phyloP scores from a whole-genome alignment of 169 alveolate species.

The Prorocentrum cordatum region DNA sequence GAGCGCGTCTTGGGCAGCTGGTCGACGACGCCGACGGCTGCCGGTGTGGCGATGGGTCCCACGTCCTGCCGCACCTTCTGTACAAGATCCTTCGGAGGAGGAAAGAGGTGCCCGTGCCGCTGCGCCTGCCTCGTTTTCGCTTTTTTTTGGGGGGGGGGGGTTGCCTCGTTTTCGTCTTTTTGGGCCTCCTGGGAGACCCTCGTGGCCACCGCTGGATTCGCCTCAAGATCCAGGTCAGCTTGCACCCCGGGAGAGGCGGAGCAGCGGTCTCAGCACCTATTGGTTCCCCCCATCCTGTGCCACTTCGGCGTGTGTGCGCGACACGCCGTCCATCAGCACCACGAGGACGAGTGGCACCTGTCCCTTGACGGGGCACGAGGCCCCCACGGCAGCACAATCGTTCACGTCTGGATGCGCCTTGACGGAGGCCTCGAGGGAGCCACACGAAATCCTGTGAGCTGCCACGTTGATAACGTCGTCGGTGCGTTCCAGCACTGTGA shows the following conservation, averaged over 20 bases:
- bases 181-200: too few relatives aligned
- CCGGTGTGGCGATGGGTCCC: constrained; percentile 31
- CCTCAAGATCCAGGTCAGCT: background rate
- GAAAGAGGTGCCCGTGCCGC: too few relatives aligned
- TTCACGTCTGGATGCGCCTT: constrained; percentile 28
- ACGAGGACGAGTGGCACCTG: constrained; percentile 37
- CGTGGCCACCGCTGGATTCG: constrained; percentile 3
- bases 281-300: background rate
- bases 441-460: constrained; percentile 32
- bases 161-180: too few relatives aligned
- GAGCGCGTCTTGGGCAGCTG: constrained; percentile 36
- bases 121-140: too few relatives aligned
- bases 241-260: background rate
- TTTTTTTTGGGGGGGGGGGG: too few relatives aligned
- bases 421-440: constrained; percentile 30
- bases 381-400: constrained; percentile 39
- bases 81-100: too few relatives aligned
- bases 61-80: constrained; percentile 39
- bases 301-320: background rate
- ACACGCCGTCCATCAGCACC: constrained; percentile 19
- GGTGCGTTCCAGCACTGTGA: constrained; percentile 33
- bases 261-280: background rate
- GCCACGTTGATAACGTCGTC: constrained; percentile 42
- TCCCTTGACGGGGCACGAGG: constrained; percentile 13
- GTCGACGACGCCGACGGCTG: constrained; percentile 30